Evolutionary conservation across 2,329 filamentous ascomycete species (phyloP).

Genomic region (Clarireedia homoeocarpa): DNA sequence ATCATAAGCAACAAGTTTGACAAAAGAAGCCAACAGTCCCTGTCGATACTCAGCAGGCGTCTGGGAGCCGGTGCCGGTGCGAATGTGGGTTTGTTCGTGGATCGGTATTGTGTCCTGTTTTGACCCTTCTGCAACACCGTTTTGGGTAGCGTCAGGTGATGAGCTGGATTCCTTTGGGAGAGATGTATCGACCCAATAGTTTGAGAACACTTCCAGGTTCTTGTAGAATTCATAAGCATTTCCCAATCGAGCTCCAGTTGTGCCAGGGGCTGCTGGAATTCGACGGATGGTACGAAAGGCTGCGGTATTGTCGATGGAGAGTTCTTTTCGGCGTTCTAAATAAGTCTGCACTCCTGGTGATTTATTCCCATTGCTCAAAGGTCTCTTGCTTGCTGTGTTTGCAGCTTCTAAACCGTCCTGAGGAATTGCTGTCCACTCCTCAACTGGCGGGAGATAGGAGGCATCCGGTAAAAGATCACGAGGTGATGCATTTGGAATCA

Average conservation of each 20-base stretch:
- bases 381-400: constrained; percentile 41
- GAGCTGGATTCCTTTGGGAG: constrained; percentile 15
- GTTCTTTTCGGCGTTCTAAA: constrained; percentile 49
- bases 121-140: constrained; percentile 9
- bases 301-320: constrained; percentile 47
- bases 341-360: constrained; percentile 53
- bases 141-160: constrained; percentile 12
- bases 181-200: constrained; percentile 56
- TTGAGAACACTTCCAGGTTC: constrained; percentile 49
- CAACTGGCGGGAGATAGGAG: constrained; percentile 42
- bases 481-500: constrained; percentile 42
- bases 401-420: constrained; percentile 27
- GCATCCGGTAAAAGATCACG: constrained; percentile 47
- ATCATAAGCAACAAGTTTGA: constrained; percentile 58
- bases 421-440: constrained; percentile 38
- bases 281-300: constrained; percentile 56
- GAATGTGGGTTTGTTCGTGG: constrained; percentile 23
- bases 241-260: constrained; percentile 46
- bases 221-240: constrained; percentile 61
- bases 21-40: constrained; percentile 48
- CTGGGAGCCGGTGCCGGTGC: constrained; percentile 42
- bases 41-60: constrained; percentile 53
- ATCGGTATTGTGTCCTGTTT: constrained; percentile 15
- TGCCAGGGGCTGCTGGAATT: constrained; percentile 46
- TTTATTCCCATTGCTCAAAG: constrained; percentile 44